A percentile compares a stretch with the other conserved stretches of the same genome.
Evolutionary conservation across 345 rosid genomes (phyloP).

Genomic region (Syzygium grande): DNA sequence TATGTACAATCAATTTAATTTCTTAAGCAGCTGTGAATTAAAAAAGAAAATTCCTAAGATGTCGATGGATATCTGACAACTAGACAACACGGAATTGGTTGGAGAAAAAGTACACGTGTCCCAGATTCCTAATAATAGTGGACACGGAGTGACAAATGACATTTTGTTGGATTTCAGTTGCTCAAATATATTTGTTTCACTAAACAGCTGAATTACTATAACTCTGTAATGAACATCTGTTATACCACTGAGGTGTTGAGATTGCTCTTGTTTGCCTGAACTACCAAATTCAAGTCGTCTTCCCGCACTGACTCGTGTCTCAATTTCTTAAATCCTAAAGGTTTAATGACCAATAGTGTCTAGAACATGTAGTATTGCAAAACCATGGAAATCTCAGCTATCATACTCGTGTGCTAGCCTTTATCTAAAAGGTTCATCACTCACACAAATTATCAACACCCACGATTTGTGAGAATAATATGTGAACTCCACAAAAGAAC

Average conservation of each 20-base stretch:
- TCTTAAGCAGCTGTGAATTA: not conserved
- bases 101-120: not conserved
- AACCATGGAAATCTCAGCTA: not conserved
- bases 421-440: not conserved
- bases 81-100: not conserved
- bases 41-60: not conserved
- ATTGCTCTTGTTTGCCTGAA: not conserved
- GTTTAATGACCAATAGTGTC: not conserved
- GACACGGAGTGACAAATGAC: not conserved
- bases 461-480: not conserved
- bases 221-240: not conserved
- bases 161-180: not conserved
- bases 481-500: not conserved
- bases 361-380: not conserved
- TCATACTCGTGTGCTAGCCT: not conserved
- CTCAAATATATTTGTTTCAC: not conserved
- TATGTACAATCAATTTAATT: not conserved
- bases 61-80: not conserved
- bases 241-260: not conserved
- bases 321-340: not conserved
- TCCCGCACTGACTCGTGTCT: not conserved
- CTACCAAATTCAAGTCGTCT: not conserved
- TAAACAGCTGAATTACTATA: not conserved
- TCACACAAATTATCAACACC: not conserved
- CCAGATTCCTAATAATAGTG: not conserved